phyloP scores from a whole-genome alignment of 2,329 filamentous ascomycete genomes.

The Talaromyces sp. region DNA sequence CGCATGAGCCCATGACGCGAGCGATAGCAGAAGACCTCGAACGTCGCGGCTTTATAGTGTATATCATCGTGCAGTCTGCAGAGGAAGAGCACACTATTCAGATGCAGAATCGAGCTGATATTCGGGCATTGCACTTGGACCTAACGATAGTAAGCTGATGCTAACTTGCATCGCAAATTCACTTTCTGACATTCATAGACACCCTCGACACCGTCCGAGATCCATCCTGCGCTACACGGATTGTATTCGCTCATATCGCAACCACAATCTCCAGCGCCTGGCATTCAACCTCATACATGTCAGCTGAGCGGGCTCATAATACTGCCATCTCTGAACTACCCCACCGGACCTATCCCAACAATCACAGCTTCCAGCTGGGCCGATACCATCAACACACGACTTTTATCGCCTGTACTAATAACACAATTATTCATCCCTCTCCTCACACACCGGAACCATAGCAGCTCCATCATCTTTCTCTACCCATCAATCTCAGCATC shows the following conservation, averaged over 20 bases:
- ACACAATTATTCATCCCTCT: conserved; percentile 86
- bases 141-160: conserved; percentile 52
- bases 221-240: conserved; percentile 64
- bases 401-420: conserved; percentile 83
- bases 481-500: conserved; percentile 47
- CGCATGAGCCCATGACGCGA: conserved; percentile 75
- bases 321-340: conserved; percentile 73
- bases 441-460: conserved; percentile 58
- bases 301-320: conserved; percentile 75
- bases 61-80: conserved; percentile 59
- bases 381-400: conserved; percentile 85
- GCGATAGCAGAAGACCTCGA: conserved; percentile 84
- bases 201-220: conserved; percentile 55
- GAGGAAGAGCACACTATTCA: conserved; percentile 37
- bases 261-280: conserved; percentile 71
- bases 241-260: conserved; percentile 69
- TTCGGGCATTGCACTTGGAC: conserved; percentile 77
- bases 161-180: background rate
- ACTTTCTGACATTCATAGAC: conserved; percentile 21
- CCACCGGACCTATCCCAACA: conserved; percentile 78
- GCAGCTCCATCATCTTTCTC: conserved; percentile 44
- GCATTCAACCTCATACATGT: conserved; percentile 71
- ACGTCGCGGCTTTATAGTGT: conserved; percentile 87
- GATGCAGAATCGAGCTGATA: conserved; percentile 71
- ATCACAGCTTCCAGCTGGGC: conserved; percentile 80